Base-by-base conservation (phyloP, 352 stramenopile genomes). In the Pythium insidiosum region DNA sequence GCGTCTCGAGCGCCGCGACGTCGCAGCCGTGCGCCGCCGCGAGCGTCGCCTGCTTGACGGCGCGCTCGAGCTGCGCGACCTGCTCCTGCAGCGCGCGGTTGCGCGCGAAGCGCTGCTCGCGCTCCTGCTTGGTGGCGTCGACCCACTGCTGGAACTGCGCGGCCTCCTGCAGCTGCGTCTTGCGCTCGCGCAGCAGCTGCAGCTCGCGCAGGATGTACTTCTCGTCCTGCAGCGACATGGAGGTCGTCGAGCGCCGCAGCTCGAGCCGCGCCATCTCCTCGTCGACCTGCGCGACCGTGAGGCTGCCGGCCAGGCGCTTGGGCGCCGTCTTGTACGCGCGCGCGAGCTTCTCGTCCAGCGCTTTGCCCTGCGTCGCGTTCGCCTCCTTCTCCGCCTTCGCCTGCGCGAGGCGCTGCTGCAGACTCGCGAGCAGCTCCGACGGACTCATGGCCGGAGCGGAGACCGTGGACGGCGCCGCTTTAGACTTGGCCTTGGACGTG, bases 271-370 rank as follows among this genome's bases (percentile, higher is more conserved):
- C 44, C 63, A 85, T 85, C 47, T 84, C 64, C 25, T 68, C 56
- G 22, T 74, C 61, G 19, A 88, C 41, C 20, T 73, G 50, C 34
- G 75, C 73, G 1, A 58, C 57, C 35, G 66, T 65, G 52, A 78
- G 68, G 36, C 73, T 67, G 15, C 70, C 63, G n/a, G n/a, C n/a
- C n/a, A n/a, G n/a, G 16, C 78, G 78, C 18, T 73, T 70, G 54
- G 73, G 76, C 40, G 73, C 60, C 45, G 66, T 71, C 57, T 88
- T 90, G 50, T 87, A 77, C 37, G 70, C 61, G 36, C 73, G 56
- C 39, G 56, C 52, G 38, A 90, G 61, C 54, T 90, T 82, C 44
- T 90, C 78, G 47, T 90, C 78, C 39, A 88, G 69, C 35, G 57
- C 46, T 42, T 88, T 88, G 33, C 74, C 74, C 15, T 63, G 41